Conservation (phyloP, 768 basidiomycete genomes). For the Aureoboletus auriporus region DNA sequence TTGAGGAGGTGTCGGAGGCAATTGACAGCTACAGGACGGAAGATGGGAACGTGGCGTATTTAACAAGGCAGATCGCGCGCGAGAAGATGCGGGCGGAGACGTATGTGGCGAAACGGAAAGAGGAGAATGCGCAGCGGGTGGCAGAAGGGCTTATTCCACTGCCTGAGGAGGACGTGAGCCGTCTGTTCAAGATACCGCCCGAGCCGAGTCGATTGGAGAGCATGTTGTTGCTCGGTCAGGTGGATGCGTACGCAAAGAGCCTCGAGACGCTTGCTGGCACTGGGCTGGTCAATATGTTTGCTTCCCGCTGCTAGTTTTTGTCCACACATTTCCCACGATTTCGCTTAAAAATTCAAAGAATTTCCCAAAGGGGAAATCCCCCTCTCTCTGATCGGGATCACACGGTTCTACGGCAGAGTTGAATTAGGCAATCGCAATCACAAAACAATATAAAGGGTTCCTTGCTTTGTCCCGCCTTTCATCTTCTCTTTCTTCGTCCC, state of each 20-base stretch:
- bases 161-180: conserved; percentile 80
- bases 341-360: too few relatives aligned
- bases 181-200: conserved; percentile 82
- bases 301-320: conserved; percentile 28
- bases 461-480: too few relatives aligned
- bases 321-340: too few relatives aligned
- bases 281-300: conserved; percentile 84
- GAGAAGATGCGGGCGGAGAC: conserved; percentile 78
- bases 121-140: conserved; percentile 77
- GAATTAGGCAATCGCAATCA: too few relatives aligned
- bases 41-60: conserved; percentile 88
- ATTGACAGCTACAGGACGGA: conserved; percentile 86
- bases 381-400: too few relatives aligned
- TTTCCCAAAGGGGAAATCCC: too few relatives aligned
- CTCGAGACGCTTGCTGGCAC: conserved; percentile 59
- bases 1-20: conserved; percentile 83
- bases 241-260: conserved; percentile 81
- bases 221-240: conserved; percentile 79
- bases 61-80: conserved; percentile 81
- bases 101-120: conserved; percentile 79
- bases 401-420: too few relatives aligned
- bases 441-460: too few relatives aligned
- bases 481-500: background rate
- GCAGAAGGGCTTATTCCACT: conserved; percentile 82
- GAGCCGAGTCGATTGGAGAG: conserved; percentile 89